A percentile compares a stretch with the other conserved stretches of the same genome.
Conservation (phyloP, 2,329 filamentous ascomycete genomes). For the Chrysosporium queenslandicum region DNA sequence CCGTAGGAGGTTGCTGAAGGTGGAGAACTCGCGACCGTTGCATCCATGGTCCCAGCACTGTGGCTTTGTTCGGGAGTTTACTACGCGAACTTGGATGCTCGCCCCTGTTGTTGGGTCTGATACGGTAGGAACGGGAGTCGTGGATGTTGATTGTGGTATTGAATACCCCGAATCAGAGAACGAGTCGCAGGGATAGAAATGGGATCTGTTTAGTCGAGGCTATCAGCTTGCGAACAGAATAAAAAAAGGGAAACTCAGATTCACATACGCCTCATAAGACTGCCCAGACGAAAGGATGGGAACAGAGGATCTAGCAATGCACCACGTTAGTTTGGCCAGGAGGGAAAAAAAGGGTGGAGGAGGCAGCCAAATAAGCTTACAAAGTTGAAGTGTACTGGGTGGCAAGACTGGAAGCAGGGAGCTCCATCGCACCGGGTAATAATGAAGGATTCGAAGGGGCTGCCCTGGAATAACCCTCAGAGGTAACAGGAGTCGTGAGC, state of each 20-base stretch:
- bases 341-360: background rate
- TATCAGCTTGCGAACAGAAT: background rate
- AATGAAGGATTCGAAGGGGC: background rate
- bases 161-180: background rate
- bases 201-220: background rate
- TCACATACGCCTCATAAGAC: constrained; percentile 2
- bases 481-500: background rate
- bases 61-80: constrained; percentile 75
- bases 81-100: constrained; percentile 47
- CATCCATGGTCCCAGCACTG: constrained; percentile 97
- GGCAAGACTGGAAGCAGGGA: background rate
- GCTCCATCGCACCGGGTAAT: background rate
- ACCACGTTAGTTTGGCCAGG: background rate
- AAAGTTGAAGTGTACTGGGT: background rate
- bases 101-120: constrained; percentile 29
- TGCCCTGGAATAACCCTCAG: background rate
- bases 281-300: constrained; percentile 4
- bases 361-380: background rate
- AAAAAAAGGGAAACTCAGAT: background rate
- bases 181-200: background rate
- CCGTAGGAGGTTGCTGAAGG: constrained; percentile 85
- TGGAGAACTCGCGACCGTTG: constrained; percentile 90
- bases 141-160: background rate
- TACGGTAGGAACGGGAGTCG: constrained; percentile 3
- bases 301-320: background rate